Evolutionary conservation across 495 filamentous ascomycete species (phyloP), one percentile per base, ranked within the genome.

Genomic region (Talaromyces nanjingensis): DNA sequence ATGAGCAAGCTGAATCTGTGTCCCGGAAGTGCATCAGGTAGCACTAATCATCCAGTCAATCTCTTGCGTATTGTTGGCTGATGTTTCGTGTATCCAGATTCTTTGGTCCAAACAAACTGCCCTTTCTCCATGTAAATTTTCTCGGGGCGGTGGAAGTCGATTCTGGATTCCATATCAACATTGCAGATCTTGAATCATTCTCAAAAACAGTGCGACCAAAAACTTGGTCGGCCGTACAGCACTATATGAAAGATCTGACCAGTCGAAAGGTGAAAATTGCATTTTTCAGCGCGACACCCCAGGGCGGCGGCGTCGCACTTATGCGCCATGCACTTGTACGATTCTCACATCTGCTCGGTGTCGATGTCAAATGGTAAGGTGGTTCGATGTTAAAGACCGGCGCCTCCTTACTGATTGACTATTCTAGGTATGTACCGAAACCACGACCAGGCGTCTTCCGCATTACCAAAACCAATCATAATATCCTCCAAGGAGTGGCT

Each of bases 381-480:
- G 3, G 0, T 16, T 9, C 11, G 12, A 39, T 39, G 34, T 39
- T 11, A 4, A 39, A 12, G 34, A 14, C 34, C 12, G 12, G 12
- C 2, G 34, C 12, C 34, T 27, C 27, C 34, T 14, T 4, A 4
- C 12, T 39, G 3, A 39, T 14, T 39, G 11, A 14, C 1, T 14
- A 14, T 39, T 39, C 12, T 59, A 86, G 82, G 82, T 86, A 84
- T 67, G 91, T 94, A 3, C 91, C 91, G 8, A 92, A 91, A 69
- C 91, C 91, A 24, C 87, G 87, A 34, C 90, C 91, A 0, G 89
- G 88, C 20, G 88, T 93, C 18, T 96, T 96, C 74, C 84, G 90
- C 39, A 87, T 91, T 63, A 96, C 91, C 62, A 96, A 96, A 74
- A 92, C 86, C 56, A 89, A 91, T 67, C 91, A 96, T 81, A 96